Percentiles rank a stretch among this genome's conserved stretches.
phyloP scores from a whole-genome alignment of 768 basidiomycete species.

The Kwoniella pini region DNA sequence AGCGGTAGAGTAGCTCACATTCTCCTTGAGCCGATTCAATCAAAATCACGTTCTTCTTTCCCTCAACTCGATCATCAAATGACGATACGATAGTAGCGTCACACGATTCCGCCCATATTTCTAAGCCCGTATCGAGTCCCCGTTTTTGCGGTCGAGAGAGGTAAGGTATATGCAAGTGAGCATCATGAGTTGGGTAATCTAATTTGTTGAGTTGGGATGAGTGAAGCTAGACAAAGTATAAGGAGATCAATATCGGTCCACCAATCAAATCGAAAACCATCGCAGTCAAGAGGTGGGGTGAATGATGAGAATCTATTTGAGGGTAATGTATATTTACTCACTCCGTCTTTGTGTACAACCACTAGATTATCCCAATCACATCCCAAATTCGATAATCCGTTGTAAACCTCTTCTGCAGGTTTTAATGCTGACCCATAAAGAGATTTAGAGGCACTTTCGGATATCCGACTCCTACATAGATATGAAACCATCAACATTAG shows the following conservation, averaged over 20 bases:
- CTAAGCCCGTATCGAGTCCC: conserved; percentile 21
- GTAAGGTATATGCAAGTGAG: conserved; percentile 49
- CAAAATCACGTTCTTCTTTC: conserved; percentile 31
- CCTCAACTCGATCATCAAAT: background rate
- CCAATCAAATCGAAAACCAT: background rate
- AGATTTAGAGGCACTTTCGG: conserved; percentile 26
- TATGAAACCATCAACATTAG: background rate
- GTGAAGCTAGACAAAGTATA: too few species aligned
- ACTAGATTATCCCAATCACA: conserved; percentile 44
- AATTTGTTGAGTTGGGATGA: conserved; percentile 34
- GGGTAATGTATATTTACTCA: conserved; percentile 20
- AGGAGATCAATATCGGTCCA: background rate
- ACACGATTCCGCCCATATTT: conserved; percentile 41
- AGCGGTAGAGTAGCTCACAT: conserved; percentile 19
- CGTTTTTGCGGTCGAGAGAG: conserved; percentile 24
- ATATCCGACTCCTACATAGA: conserved; percentile 20
- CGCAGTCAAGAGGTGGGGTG: background rate
- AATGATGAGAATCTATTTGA: background rate
- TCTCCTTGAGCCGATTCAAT: conserved; percentile 21
- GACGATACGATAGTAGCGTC: conserved; percentile 29
- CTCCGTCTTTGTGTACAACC: conserved; percentile 40
- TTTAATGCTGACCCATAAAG: conserved; percentile 35
- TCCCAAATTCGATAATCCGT: conserved; percentile 33
- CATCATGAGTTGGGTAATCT: conserved; percentile 11
- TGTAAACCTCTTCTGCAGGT: conserved; percentile 40